A percentile compares a stretch with the other conserved stretches of the same genome.
Conservation (phyloP, 768 basidiomycete species). For the Hericium rajendrae region DNA sequence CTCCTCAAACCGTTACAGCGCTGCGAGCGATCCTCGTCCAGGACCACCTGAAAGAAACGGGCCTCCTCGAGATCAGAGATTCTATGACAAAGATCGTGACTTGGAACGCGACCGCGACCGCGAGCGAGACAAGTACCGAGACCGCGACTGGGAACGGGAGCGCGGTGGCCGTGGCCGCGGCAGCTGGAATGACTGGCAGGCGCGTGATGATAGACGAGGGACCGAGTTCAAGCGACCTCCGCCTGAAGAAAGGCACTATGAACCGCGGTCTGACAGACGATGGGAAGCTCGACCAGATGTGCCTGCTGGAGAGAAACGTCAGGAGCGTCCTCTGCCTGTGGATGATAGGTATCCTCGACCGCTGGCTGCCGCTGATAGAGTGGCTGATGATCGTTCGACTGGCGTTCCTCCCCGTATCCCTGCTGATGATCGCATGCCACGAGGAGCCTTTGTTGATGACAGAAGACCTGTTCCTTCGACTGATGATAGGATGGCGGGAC, state of each 20-base stretch:
- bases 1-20: constrained; percentile 4
- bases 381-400: constrained; percentile 6
- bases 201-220: constrained; percentile 31
- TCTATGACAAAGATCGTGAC: constrained; percentile 25
- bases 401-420: not conserved
- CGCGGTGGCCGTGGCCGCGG: too few relatives aligned
- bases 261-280: constrained; percentile 20
- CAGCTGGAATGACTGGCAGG: constrained; percentile 27
- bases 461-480: constrained; percentile 9
- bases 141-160: constrained; percentile 20
- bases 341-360: constrained; percentile 14
- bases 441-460: constrained; percentile 11
- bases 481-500: constrained; percentile 1
- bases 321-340: constrained; percentile 6
- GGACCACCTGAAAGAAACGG: constrained; percentile 15
- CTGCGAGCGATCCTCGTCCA: constrained; percentile 15
- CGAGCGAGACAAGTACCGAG: constrained; percentile 18
- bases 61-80: constrained; percentile 22
- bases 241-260: constrained; percentile 39
- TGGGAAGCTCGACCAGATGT: constrained; percentile 6
- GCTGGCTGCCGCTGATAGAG: constrained; percentile 1
- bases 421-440: not conserved
- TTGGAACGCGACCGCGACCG: constrained; percentile 23
- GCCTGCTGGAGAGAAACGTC: constrained; percentile 6
- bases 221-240: constrained; percentile 32